Conservation (phyloP, 805 yeast species). For the Suhomyces sp. region DNA sequence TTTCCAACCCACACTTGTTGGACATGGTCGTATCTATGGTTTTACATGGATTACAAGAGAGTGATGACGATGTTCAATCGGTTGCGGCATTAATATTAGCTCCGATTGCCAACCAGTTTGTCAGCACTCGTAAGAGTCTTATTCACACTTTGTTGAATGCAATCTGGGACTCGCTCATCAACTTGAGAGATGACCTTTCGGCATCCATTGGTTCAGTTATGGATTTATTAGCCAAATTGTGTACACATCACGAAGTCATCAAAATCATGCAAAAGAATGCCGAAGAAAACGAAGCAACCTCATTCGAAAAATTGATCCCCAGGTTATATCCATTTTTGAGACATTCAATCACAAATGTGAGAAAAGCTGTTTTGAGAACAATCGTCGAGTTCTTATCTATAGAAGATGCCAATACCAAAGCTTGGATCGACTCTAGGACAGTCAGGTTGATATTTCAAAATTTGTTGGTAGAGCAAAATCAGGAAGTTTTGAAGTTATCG, state of each 20-base stretch:
- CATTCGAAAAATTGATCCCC: slow-evolving; percentile 80
- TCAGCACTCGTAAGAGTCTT: slow-evolving; percentile 54
- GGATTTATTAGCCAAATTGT: slow-evolving; percentile 86
- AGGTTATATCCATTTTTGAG: slow-evolving; percentile 87
- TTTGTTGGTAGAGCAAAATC: slow-evolving; percentile 82
- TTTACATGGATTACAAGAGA: slow-evolving; percentile 70
- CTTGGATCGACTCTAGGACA: slow-evolving; percentile 77
- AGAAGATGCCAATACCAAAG: slow-evolving; percentile 47
- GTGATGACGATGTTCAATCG: slow-evolving; percentile 95
- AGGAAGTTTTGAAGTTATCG: slow-evolving; percentile 64
- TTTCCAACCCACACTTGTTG: slow-evolving; percentile 54
- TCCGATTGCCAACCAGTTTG: slow-evolving; percentile 87
- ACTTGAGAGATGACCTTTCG: slow-evolving; percentile 85
- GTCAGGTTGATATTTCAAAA: slow-evolving; percentile 82
- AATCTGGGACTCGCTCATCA: slow-evolving; percentile 87
- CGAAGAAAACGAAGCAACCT: slow-evolving; percentile 34
- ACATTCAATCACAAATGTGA: slow-evolving; percentile 87
- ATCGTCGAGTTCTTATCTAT: slow-evolving; percentile 69
- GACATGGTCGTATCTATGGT: slow-evolving; percentile 81
- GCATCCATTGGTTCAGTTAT: slow-evolving; percentile 95
- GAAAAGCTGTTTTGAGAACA: slow-evolving; percentile 83
- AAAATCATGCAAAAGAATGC: slow-evolving; percentile 68
- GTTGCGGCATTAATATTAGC: slow-evolving; percentile 91
- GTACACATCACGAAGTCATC: slow-evolving; percentile 76
- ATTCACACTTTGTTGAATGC: slow-evolving; percentile 55